Base-by-base conservation (phyloP, 2,329 filamentous ascomycete species). In the Exutisphaerella laricina region DNA sequence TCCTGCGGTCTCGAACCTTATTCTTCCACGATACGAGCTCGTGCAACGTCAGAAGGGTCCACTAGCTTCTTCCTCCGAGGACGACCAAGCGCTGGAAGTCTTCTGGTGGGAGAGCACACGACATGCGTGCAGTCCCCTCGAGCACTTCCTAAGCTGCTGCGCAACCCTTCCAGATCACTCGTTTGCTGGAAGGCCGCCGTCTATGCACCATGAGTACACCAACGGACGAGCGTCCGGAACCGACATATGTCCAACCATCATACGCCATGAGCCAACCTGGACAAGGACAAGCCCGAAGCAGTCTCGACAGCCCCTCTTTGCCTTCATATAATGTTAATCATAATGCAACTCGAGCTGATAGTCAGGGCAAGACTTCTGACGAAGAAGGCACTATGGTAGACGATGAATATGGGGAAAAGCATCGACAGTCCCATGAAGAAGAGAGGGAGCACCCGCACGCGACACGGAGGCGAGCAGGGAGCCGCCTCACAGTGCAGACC, bases 401-500 rank as follows among this genome's bases (percentile, higher is more conserved):
- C 12, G 60, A 64, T 4, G 56, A 59, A 14, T 45, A 53, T 10
- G 34, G 42, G 21, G 31, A 49, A n/a, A 16, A 45, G 28, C 38
- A 28, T 14, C 47, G 30, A n/a, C 31, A 26, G 5, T 41, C 40
- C 4, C 28, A 34, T 12, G 46, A 50, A 20, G 31, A 46, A 10
- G 8, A 21, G 33, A 29, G 22, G 2, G 45, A 39, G 25, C 42
- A 46, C 30, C 20, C 42, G 3, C 46, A 35, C 10, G 43, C 52
- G 9, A 23, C 37, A 8, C 46, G 57, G 25, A 47, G 50, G 13
- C 50, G 57, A 39, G 50, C 50, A 23, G 49, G 37, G 13, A 71
- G 68, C 31, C 70, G 72, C 45, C 62, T 78, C 29, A 70, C 68
- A 6, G 67, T 75, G 16, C 17, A 21, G 20, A 73, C 71, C 3